A percentile compares a stretch with the other conserved stretches of the same genome.
These are phyloP conservation scores for Macrophomina pseudophaseolina DNA, from an alignment of 2,329 filamentous ascomycete species.

Conservation along the genomic window DNA sequence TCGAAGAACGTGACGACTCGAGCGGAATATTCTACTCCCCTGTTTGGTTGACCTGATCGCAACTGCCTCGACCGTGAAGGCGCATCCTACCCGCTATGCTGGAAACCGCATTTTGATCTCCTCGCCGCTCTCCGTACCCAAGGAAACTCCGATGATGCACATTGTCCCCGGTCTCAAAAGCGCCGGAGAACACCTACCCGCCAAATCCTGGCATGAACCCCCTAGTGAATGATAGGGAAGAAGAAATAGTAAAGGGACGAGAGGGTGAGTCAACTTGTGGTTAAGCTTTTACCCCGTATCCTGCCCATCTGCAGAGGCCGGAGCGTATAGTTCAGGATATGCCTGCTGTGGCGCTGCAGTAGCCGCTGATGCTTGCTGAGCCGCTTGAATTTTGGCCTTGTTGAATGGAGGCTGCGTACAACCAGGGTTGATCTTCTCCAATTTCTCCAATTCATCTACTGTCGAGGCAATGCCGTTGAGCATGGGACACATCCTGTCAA, in stretches of 20 bases:
- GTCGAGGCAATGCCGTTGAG: slow-evolving; percentile 23
- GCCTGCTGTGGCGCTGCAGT: slow-evolving; percentile 9
- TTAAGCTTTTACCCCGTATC: not conserved
- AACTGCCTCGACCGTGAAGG: not conserved
- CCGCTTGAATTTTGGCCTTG: slow-evolving; percentile 4
- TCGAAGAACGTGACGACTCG: too few relatives aligned
- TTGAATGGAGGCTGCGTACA: slow-evolving; percentile 23
- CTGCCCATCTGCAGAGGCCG: slow-evolving; percentile 1
- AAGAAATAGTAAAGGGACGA: not conserved
- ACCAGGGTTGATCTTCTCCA: slow-evolving; percentile 19
- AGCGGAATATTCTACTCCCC: too few relatives aligned
- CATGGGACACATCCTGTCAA: slow-evolving; percentile 25
- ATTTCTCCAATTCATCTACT: slow-evolving; percentile 18
- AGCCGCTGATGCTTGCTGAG: slow-evolving; percentile 10
- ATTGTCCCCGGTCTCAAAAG: not conserved
- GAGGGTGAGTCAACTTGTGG: not conserved
- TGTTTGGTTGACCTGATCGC: not conserved
- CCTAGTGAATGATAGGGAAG: not conserved
- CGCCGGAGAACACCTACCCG: not conserved
- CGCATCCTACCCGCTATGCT: not conserved
- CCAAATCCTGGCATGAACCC: not conserved
- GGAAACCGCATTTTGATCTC: not conserved
- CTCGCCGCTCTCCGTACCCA: not conserved
- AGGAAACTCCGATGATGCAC: not conserved
- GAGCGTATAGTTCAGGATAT: not conserved